phyloP scores from a whole-genome alignment of 306 rosid species.

The Inga leiocalycina region DNA sequence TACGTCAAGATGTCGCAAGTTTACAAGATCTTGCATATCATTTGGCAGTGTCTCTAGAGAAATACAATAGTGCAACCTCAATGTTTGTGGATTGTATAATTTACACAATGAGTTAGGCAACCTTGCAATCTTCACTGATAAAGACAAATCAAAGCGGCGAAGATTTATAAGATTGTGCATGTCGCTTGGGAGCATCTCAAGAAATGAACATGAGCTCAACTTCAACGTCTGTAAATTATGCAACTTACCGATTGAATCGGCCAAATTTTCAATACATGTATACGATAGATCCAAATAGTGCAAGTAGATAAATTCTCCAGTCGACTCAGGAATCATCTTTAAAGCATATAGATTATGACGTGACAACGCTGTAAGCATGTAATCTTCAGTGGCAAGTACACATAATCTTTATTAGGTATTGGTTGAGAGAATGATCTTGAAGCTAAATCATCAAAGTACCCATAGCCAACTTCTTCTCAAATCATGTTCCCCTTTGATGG shows the following conservation, averaged over 20 bases:
- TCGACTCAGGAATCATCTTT: background rate
- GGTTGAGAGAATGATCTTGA: conserved; percentile 9
- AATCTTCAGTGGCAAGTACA: background rate
- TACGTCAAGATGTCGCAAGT: conserved; percentile 9
- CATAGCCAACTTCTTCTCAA: conserved; percentile 6
- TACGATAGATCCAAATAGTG: background rate
- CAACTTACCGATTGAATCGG: background rate
- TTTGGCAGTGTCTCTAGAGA: background rate
- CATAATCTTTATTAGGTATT: fast-evolving
- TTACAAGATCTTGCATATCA: too few relatives aligned
- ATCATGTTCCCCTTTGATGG: background rate
- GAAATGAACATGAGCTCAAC: fast-evolving
- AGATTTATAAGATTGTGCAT: conserved; percentile 7
- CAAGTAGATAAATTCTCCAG: background rate
- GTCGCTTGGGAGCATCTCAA: background rate
- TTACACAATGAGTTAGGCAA: background rate
- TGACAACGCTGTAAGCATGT: conserved; percentile 8
- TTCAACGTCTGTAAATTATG: conserved; percentile 27
- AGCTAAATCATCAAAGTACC: background rate
- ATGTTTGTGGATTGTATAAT: conserved; percentile 31
- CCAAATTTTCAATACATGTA: background rate
- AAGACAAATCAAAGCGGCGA: background rate
- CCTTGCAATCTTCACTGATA: fast-evolving
- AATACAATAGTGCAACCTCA: fast-evolving
- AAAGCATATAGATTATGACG: fast-evolving